These are phyloP conservation scores for Colletotrichum kahawae DNA, from an alignment of 2,329 filamentous ascomycete species.

Conservation along the genomic window DNA sequence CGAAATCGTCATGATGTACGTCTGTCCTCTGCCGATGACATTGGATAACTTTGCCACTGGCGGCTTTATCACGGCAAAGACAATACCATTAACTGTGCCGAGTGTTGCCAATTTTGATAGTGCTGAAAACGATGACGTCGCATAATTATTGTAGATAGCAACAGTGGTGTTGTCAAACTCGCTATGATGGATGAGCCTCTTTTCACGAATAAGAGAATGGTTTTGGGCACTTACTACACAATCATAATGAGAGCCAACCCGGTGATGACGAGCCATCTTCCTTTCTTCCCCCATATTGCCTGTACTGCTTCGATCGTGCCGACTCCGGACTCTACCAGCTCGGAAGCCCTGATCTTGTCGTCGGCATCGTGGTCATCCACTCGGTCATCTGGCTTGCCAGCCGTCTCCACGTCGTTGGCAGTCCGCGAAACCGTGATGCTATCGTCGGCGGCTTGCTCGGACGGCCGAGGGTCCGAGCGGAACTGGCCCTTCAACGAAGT, in stretches of 20 bases:
- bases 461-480: not conserved
- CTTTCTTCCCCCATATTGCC: not conserved
- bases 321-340: not conserved
- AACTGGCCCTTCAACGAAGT: not conserved
- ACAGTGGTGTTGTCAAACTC: conserved; percentile 8
- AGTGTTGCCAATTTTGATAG: conserved; percentile 4
- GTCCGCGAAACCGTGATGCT: not conserved
- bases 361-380: not conserved
- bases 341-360: not conserved
- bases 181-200: not conserved
- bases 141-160: conserved; percentile 9
- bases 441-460: not conserved
- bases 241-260: conserved; percentile 7
- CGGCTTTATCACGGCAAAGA: conserved; percentile 2
- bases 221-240: not conserved
- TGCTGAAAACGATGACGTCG: conserved; percentile 2
- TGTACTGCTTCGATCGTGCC: not conserved
- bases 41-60: conserved; percentile 10
- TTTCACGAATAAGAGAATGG: not conserved
- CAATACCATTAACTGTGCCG: not conserved
- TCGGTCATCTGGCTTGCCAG: not conserved
- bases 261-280: conserved; percentile 5
- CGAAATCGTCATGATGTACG: conserved; percentile 1
- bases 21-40: conserved; percentile 4
- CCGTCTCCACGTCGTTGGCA: not conserved